Conservation (phyloP, 805 yeast genomes). For the Hanseniaspora occidentalis region DNA sequence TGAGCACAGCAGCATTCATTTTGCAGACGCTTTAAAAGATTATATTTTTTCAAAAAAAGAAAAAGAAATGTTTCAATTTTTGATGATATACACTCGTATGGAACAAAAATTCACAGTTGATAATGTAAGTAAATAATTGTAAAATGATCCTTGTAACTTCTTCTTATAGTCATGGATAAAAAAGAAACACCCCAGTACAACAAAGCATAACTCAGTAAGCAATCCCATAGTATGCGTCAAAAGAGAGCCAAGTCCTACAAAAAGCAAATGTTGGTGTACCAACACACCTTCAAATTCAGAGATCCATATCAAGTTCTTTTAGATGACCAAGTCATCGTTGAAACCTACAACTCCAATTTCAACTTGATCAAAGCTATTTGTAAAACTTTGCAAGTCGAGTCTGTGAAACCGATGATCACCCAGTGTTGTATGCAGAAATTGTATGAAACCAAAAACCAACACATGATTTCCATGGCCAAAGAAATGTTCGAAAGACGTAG, state of each 20-base stretch:
- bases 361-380: slow-evolving; percentile 73
- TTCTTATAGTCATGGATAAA: too few relatives aligned
- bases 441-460: slow-evolving; percentile 58
- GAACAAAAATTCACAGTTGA: too few relatives aligned
- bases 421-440: slow-evolving; percentile 89
- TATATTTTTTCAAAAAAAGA: too few relatives aligned
- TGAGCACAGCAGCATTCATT: too few relatives aligned
- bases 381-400: slow-evolving; percentile 70
- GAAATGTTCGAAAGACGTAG: slow-evolving; percentile 71
- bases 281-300: slow-evolving; percentile 80
- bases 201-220: too few relatives aligned
- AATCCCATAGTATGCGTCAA: slow-evolving; percentile 90
- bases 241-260: slow-evolving; percentile 90
- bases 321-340: slow-evolving; percentile 66
- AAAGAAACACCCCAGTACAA: too few relatives aligned
- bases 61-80: too few relatives aligned
- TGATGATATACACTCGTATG: too few relatives aligned
- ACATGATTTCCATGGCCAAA: slow-evolving; percentile 73
- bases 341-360: slow-evolving; percentile 53
- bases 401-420: slow-evolving; percentile 77
- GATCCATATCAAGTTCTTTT: slow-evolving; percentile 86
- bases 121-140: too few relatives aligned
- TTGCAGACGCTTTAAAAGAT: too few relatives aligned
- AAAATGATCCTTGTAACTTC: too few relatives aligned
- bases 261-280: slow-evolving; percentile 79